Conservation (phyloP, 2,329 filamentous ascomycete species). For the Ophiostoma piceae region DNA sequence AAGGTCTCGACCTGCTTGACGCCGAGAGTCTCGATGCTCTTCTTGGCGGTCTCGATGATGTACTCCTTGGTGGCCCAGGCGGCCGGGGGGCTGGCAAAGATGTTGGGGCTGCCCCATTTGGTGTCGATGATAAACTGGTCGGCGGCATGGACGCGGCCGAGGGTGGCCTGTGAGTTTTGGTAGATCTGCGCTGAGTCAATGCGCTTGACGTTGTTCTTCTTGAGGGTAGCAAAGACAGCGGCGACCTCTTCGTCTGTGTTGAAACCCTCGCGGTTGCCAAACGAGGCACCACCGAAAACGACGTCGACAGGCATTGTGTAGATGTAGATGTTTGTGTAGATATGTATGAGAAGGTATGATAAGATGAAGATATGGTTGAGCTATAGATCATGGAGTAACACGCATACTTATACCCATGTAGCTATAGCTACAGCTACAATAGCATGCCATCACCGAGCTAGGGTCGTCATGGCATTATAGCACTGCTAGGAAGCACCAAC, state of each 20-base stretch:
- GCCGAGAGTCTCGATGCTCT: neutral
- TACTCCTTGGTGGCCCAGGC: neutral
- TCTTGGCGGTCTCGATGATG: neutral
- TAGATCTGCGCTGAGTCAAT: constrained; percentile 25
- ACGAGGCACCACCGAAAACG: neutral
- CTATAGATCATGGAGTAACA: neutral
- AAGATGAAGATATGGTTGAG: neutral
- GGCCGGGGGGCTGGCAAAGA: neutral
- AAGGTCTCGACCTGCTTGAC: neutral
- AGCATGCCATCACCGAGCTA: no score
- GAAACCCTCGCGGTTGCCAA: neutral
- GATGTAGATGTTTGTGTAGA: no score
- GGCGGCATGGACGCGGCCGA: neutral
- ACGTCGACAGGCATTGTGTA: neutral
- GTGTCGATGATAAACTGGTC: neutral
- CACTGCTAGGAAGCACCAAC: neutral
- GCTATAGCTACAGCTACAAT: no score
- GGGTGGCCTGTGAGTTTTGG: neutral
- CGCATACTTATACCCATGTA: neutral
- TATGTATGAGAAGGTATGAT: neutral
- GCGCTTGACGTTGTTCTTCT: neutral
- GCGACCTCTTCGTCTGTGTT: neutral
- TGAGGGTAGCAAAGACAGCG: neutral
- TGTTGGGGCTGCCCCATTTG: neutral
- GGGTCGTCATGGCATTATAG: no score